Evolutionary conservation across 306 rosid species (phyloP).

Genomic region (Urtica urens): DNA sequence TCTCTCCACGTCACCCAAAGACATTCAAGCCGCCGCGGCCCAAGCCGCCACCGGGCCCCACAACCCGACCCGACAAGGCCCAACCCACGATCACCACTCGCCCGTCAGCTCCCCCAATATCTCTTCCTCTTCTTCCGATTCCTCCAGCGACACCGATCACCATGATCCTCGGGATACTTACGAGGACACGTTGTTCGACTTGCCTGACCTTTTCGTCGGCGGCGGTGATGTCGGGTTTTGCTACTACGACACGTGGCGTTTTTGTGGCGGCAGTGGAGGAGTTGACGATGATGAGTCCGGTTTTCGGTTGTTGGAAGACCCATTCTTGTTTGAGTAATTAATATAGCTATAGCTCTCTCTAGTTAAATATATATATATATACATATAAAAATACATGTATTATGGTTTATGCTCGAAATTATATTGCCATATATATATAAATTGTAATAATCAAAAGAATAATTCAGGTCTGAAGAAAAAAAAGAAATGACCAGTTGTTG

Average conservation of each 20-base stretch:
- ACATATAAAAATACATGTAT: not conserved
- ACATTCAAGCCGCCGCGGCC: slow-evolving; percentile 80
- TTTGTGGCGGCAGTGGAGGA: slow-evolving; percentile 47
- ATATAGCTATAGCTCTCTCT: not conserved
- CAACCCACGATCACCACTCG: not conserved
- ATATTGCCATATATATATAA: too few relatives aligned
- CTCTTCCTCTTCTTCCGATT: slow-evolving; percentile 16
- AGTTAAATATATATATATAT: not conserved
- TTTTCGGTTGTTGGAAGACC: slow-evolving; percentile 42
- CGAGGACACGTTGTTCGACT: slow-evolving; percentile 64
- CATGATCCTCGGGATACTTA: slow-evolving; percentile 4
- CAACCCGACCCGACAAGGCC: not conserved
- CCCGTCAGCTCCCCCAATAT: slow-evolving; percentile 8
- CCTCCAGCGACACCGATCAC: too few relatives aligned
- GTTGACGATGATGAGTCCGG: too few relatives aligned
- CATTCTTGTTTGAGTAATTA: slow-evolving; percentile 47
- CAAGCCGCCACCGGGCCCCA: slow-evolving; percentile 46
- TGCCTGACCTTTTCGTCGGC: slow-evolving; percentile 68
- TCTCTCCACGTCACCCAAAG: slow-evolving; percentile 49
- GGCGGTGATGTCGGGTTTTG: slow-evolving; percentile 27
- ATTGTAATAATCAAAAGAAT: too few relatives aligned
- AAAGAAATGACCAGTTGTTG: too few relatives aligned
- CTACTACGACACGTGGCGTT: slow-evolving; percentile 46
- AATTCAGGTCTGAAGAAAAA: too few relatives aligned
- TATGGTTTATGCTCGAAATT: too few relatives aligned